These are phyloP conservation scores for Ophiostoma ulmi DNA, from an alignment of 2,329 filamentous ascomycete genomes.

Conservation along the genomic window DNA sequence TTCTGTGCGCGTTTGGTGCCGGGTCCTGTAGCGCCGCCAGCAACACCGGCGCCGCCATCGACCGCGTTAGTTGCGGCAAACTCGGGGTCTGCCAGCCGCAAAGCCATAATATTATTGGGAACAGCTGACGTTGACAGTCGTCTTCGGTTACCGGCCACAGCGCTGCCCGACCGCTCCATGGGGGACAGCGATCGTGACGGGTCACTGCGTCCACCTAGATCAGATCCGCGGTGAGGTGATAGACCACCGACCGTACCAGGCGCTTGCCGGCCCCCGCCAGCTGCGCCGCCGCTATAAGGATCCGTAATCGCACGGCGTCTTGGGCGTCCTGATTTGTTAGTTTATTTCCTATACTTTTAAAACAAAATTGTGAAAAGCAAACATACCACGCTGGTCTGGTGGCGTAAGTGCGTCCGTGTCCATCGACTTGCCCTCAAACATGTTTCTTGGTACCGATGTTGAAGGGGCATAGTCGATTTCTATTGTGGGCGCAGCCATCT, in stretches of 20 bases:
- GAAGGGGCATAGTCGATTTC: constrained; percentile 88
- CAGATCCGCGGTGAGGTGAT: constrained; percentile 45
- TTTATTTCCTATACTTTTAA: too few species aligned
- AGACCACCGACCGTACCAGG: constrained; percentile 37
- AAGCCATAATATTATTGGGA: constrained; percentile 65
- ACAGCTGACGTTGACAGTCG: constrained; percentile 62
- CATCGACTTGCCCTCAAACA: constrained; percentile 60
- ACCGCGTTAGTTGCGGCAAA: constrained; percentile 65
- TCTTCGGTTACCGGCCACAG: constrained; percentile 44
- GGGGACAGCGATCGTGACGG: constrained; percentile 56
- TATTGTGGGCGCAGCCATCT: constrained; percentile 89
- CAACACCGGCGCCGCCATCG: constrained; percentile 45
- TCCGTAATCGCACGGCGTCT: constrained; percentile 56
- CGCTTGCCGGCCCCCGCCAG: constrained; percentile 36
- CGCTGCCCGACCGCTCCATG: constrained; percentile 49
- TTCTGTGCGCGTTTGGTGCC: constrained; percentile 84
- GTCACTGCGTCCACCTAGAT: constrained; percentile 39
- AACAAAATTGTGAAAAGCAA: neutral
- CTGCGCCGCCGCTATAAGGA: constrained; percentile 50
- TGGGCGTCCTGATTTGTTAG: constrained; percentile 41
- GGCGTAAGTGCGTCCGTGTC: constrained; percentile 78
- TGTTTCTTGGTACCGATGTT: constrained; percentile 54
- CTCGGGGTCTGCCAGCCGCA: constrained; percentile 83
- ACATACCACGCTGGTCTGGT: constrained; percentile 58
- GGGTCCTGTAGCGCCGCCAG: constrained; percentile 51